Evolutionary conservation across 2,329 filamentous ascomycete species (phyloP), one percentile per base, ranked within the genome.

Genomic region (Calonectria pseudoreteaudii): DNA sequence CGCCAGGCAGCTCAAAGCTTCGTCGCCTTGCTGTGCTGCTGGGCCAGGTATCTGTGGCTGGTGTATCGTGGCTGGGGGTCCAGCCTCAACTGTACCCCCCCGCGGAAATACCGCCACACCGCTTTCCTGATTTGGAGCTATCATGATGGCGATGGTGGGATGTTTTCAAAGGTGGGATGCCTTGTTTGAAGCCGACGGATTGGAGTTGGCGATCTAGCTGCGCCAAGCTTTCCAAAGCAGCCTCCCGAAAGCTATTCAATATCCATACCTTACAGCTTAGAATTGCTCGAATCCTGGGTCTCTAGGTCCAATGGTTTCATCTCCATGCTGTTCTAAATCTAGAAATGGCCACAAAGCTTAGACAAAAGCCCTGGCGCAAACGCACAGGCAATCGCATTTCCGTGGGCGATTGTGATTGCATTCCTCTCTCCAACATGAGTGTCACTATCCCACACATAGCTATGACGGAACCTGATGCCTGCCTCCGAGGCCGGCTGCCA

Each of bases 1-100:
- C 77, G 79, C 81, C 80, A 83, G 82, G 82, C 82, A 84, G 80
- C 82, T 83, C 80, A 79, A 36, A 83, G 82, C 82, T 84, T 83
- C 82, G 82, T 83, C 81, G 82, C 80, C 82, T 78, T 77, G 73
- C 73, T 75, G 73, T 74, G 75, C 73, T 41, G 26, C 28, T 41
- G 41, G 52, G 56, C 44, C 52, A 64, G 70, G 36, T 44, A 66
- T 4, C 18, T 38, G 56, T 62, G 56, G 56, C 56, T 62, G 14
- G n/a, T 28, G 56, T 2, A 60, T 16, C n/a, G n/a, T 38, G 34
- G 56, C 56, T 60, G n/a, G 20, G 6, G n/a, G 64, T 73, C 47
- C 30, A 72, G 68, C 60, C 67, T 73, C 53, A 36, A 16, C 47
- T 69, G 73, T 70, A 76, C 76, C 78, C 74, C 74, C 75, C 80